These are phyloP conservation scores for Elaeis oleifera DNA, from an alignment of 202 grass and related monocot species.

Conservation along the genomic window DNA sequence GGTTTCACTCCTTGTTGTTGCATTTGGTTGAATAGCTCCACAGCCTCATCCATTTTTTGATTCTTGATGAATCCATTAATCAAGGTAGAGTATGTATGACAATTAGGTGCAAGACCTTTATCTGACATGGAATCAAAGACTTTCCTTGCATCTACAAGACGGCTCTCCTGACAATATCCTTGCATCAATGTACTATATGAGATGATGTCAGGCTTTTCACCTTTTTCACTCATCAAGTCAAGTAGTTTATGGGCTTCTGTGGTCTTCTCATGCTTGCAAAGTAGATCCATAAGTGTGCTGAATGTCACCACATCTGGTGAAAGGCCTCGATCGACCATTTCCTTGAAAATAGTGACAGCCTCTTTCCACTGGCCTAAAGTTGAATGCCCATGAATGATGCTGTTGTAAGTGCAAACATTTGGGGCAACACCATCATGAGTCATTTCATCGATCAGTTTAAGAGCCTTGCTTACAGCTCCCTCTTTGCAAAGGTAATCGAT, in stretches of 20 bases:
- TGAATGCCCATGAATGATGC: conserved; percentile 18
- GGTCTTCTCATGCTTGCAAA: conserved; percentile 1
- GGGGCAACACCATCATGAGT: neutral
- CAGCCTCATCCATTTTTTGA: conserved; percentile 16
- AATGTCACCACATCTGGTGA: neutral
- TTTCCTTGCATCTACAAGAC: neutral
- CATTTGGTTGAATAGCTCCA: conserved; percentile 1
- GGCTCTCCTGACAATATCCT: neutral
- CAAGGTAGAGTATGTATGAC: conserved; percentile 6
- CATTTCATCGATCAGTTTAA: neutral
- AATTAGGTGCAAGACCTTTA: neutral
- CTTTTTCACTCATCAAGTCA: conserved; percentile 9
- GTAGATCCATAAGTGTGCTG: too few species aligned
- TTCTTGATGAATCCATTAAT: conserved; percentile 8
- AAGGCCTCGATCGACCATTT: conserved; percentile 8
- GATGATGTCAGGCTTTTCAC: neutral
- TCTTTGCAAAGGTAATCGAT: conserved; percentile 2
- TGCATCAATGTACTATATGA: conserved; percentile 2
- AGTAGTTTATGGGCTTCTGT: conserved; percentile 12
- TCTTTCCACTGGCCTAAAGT: conserved; percentile 1
- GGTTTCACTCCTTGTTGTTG: neutral
- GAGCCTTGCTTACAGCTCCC: conserved; percentile 4
- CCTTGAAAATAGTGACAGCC: neutral
- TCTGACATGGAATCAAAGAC: conserved; percentile 10
- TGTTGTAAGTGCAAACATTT: neutral